Conservation (phyloP, 1,284 basidiomycete species). For the Microbotryum scabiosae region DNA sequence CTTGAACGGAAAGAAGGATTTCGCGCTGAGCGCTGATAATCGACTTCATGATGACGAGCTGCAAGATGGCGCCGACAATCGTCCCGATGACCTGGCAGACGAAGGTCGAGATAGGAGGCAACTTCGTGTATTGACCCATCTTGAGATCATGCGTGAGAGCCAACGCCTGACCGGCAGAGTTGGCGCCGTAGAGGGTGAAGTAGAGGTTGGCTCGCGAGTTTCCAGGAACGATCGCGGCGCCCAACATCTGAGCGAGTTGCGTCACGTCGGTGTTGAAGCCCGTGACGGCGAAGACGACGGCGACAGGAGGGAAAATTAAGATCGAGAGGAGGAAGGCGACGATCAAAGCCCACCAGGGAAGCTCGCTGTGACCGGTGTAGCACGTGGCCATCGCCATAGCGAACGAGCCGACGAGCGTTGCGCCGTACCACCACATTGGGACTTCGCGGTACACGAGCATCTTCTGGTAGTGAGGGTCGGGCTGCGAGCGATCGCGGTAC, state of each 20-base stretch:
- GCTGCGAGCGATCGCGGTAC: slow-evolving; percentile 41
- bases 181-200: slow-evolving; percentile 28
- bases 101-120: slow-evolving; percentile 63
- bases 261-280: slow-evolving; percentile 39
- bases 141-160: slow-evolving; percentile 56
- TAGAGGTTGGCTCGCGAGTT: slow-evolving; percentile 55
- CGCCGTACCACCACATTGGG: slow-evolving; percentile 55
- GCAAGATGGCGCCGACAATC: slow-evolving; percentile 48
- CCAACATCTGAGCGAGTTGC: slow-evolving; percentile 58
- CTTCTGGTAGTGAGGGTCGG: slow-evolving; percentile 48
- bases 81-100: slow-evolving; percentile 58
- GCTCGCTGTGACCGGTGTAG: slow-evolving; percentile 47
- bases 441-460: slow-evolving; percentile 51
- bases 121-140: slow-evolving; percentile 67
- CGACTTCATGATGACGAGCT: slow-evolving; percentile 47
- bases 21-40: slow-evolving; percentile 49
- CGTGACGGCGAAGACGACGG: slow-evolving; percentile 50
- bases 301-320: slow-evolving; percentile 51
- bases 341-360: slow-evolving; percentile 54
- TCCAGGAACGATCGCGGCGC: slow-evolving; percentile 54
- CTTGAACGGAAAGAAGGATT: slow-evolving; percentile 47
- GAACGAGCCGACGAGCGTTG: slow-evolving; percentile 51
- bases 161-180: slow-evolving; percentile 46
- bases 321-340: slow-evolving; percentile 46
- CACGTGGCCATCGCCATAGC: slow-evolving; percentile 44